Evolutionary conservation across 1,284 basidiomycete genomes (phyloP), one percentile per base, ranked within the genome.

Genomic region (Mycena citricolor): DNA sequence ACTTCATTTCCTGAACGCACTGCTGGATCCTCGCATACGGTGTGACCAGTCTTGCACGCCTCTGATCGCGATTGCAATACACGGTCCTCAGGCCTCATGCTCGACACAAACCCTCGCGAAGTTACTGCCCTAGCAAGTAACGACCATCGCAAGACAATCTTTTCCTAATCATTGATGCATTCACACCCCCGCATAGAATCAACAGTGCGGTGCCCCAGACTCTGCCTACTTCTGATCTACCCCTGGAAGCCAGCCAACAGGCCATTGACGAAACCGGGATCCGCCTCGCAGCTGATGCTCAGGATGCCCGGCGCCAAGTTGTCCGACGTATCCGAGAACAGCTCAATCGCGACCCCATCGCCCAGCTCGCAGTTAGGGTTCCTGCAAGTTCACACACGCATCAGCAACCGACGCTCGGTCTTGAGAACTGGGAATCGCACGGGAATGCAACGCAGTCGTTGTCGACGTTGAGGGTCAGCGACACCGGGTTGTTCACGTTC

Each of bases 381-480:
- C 26, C 26, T 29, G 26, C 26, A 29, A 29, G 26, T 29, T n/a
- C 10, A n/a, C 10, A 10, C n/a, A n/a, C n/a, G 26, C n/a, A 10
- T 10, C n/a, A n/a, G 26, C n/a, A 29, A 29, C 26, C 10, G 26
- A 29, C 14, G 31, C 31, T 14, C 31, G 31, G 14, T n/a, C 31
- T 14, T 32, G 31, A 10, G 31, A 19, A 32, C 14, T 19, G 8
- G 14, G 31, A 32, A 16, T 7, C 31, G 31, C 8, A n/a, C 14
- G 8, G 11, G 26, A 11, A 11, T n/a, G 26, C 26, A 11, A 29
- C 11, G n/a, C 26, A 29, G 26, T 29, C 14, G 36, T 51, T 47
- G 32, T 51, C 44, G 1, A 19, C 28, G 44, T 51, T 51, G 14
- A 51, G 28, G 8, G 26, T 16, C 28, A 51, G 36, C 10, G 49